Evolutionary conservation across 2,329 filamentous ascomycete species (phyloP), one percentile per base, ranked within the genome.

Genomic region (Verticillium albo-atrum): DNA sequence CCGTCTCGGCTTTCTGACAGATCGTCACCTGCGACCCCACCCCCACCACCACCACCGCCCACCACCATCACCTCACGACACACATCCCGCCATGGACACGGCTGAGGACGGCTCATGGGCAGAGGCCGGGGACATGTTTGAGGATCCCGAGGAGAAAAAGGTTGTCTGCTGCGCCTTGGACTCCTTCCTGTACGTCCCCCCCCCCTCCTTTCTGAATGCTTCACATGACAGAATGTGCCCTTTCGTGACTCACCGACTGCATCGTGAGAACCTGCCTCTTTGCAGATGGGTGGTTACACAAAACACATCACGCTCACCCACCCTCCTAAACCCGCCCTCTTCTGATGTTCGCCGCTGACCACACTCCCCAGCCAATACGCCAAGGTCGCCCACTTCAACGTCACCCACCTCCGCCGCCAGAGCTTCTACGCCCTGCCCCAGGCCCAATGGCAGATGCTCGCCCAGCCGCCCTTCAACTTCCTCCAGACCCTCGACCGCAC

Each of bases 341-440:
- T 51, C 26, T 50, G 47, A 32, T 42, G 32, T 26, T 55, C 53
- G 26, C 32, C 30, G 57, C 66, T 96, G 92, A 58, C 90, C 92
- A 75, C 97, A 97, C 72, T 88, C 90, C 64, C 90, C 64, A 96
- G 92, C 58, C 90, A 93, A 75, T 97, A 97, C 72, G 88, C 90
- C 64, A 89, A 88, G 68, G 85, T 87, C 26, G 90, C 93, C 5
- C 94, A 98, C 72, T 90, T 90, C 77, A 96, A 96, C 74, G 89
- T 90, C 64, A 98, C 94, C 4, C 94, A 98, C 73, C 83, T 93
- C 20, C 89, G 95, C 25, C 88, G 96, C 28, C 92, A 95, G 73
- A 89, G 92, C 15, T 97, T 99, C 75, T 99, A 98, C 73, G 90
- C 92, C 9, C 82, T 99, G 6, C 92, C 94, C 1, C 86, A 89